Conservation (phyloP, 2,329 filamentous ascomycete species). For the Bipolaris bicolor region DNA sequence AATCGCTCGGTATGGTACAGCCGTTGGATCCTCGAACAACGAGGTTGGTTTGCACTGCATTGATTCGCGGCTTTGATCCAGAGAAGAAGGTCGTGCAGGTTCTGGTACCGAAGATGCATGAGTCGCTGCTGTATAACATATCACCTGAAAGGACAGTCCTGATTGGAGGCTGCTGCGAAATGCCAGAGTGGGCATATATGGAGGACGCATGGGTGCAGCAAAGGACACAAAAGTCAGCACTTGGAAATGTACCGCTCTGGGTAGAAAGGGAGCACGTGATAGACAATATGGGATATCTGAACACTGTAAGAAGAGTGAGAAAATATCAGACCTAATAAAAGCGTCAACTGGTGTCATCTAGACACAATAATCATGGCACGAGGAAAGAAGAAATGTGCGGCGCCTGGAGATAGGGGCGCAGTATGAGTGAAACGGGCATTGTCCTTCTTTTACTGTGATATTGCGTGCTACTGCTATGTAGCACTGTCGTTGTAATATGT, state of each 20-base stretch:
- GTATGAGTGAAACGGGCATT: not conserved
- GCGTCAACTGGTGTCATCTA: not conserved
- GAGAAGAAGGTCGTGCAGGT: conserved; percentile 64
- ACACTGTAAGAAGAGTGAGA: conserved; percentile 36
- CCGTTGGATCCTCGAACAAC: conserved; percentile 66
- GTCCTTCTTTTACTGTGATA: conserved; percentile 7
- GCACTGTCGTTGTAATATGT: conserved; percentile 17
- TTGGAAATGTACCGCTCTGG: conserved; percentile 20
- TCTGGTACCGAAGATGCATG: conserved; percentile 63
- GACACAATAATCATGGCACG: not conserved
- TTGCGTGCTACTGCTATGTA: conserved; percentile 10
- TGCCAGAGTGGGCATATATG: conserved; percentile 44
- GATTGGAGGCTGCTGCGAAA: conserved; percentile 41
- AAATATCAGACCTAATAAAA: conserved; percentile 32
- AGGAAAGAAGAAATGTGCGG: not conserved
- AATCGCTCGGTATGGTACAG: conserved; percentile 51
- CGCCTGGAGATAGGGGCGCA: not conserved
- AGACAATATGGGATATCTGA: conserved; percentile 41
- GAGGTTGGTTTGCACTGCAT: conserved; percentile 66
- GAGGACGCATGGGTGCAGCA: conserved; percentile 34
- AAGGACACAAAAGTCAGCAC: not conserved
- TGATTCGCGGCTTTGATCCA: conserved; percentile 73
- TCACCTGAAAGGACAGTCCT: conserved; percentile 39
- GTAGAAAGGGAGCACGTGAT: conserved; percentile 25
- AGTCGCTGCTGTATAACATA: conserved; percentile 27